Conservation (phyloP, 257 asterid genomes). For the Nicotiana knightiana region DNA sequence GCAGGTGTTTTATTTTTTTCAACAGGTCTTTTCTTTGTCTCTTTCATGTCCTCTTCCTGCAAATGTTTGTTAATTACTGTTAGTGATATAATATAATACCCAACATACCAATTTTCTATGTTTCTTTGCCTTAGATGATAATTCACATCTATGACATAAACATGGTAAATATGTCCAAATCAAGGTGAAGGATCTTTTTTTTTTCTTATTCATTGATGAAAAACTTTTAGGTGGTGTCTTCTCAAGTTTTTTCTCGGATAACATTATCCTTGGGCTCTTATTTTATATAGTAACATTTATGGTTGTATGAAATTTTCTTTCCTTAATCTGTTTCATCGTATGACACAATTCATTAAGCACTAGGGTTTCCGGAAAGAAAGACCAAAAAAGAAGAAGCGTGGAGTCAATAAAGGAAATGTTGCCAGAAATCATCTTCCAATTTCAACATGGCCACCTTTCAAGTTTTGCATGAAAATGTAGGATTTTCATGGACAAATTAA, state of each 20-base stretch:
- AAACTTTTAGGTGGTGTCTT: not conserved
- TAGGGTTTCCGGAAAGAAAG: not conserved
- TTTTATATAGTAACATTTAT: not conserved
- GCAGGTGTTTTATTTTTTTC: not conserved
- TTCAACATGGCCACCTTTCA: not conserved
- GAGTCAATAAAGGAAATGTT: not conserved
- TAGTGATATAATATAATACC: not conserved
- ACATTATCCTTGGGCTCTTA: not conserved
- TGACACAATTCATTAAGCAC: not conserved
- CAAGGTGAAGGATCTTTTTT: not conserved
- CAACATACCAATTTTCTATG: not conserved
- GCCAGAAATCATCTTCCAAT: not conserved
- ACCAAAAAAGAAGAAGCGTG: not conserved
- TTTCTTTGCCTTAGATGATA: not conserved
- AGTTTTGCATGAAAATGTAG: not conserved
- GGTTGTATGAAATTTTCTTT: not conserved
- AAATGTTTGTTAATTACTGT: not conserved
- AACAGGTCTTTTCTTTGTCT: constrained; percentile 19
- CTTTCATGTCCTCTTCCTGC: constrained; percentile 40
- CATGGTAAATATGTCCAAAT: not conserved
- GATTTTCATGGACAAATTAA: not conserved
- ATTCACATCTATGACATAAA: not conserved
- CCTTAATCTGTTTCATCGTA: not conserved
- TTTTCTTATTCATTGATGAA: not conserved
- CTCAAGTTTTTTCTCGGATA: not conserved